Conservation (phyloP, 2,329 filamentous ascomycete species). For the Chalaropsis ovoidea region DNA sequence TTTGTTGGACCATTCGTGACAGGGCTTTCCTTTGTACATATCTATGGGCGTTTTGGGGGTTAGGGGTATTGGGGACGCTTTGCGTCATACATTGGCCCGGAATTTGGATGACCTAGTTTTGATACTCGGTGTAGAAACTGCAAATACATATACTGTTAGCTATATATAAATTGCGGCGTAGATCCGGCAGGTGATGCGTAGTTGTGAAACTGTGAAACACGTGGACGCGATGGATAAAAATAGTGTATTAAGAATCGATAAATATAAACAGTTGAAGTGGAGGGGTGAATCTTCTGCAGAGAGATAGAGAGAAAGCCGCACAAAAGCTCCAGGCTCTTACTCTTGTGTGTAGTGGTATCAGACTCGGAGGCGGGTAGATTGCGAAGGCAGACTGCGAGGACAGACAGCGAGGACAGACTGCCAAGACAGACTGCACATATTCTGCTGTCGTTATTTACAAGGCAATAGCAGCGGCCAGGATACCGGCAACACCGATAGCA, state of each 20-base stretch:
- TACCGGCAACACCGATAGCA: conserved; percentile 12
- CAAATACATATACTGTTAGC: not conserved
- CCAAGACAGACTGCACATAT: not conserved
- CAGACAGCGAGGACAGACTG: no score
- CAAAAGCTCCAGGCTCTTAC: not conserved
- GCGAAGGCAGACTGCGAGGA: not conserved
- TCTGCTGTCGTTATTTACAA: not conserved
- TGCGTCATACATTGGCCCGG: not conserved
- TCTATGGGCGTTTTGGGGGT: not conserved
- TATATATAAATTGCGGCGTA: not conserved
- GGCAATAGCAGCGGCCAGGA: conserved; percentile 16
- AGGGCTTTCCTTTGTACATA: not conserved
- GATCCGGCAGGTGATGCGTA: not conserved
- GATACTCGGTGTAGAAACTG: not conserved
- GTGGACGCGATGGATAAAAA: not conserved
- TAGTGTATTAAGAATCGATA: not conserved
- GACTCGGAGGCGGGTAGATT: not conserved
- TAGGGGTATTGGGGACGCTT: not conserved
- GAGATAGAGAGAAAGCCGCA: not conserved
- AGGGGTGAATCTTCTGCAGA: not conserved
- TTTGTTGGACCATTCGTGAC: not conserved
- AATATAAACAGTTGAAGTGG: conserved; percentile 8
- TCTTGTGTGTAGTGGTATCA: not conserved
- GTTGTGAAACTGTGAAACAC: not conserved
- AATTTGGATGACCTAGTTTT: not conserved